Conservation (phyloP, 73 alveolate species). For the Tetrahymena thermophila region DNA sequence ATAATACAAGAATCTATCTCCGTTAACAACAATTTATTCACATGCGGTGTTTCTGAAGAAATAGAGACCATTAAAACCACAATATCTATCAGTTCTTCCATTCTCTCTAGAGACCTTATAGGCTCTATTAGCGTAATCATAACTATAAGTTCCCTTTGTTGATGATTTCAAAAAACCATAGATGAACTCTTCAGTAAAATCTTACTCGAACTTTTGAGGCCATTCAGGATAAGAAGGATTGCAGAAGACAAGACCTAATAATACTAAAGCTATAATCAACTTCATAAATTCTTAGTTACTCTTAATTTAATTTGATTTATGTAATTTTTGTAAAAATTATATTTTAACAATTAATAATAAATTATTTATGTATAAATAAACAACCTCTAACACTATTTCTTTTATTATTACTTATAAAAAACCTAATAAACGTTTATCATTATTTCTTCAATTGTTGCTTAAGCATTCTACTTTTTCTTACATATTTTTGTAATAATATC, state of each 20-base stretch:
- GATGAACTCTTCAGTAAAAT: conserved; percentile 34
- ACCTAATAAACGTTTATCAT: background rate
- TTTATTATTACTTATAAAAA: no score
- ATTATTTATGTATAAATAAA: no score
- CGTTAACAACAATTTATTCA: conserved; percentile 31
- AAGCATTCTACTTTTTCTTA: background rate
- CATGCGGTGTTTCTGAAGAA: conserved; percentile 39
- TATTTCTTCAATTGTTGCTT: background rate
- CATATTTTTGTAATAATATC: background rate
- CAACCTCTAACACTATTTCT: background rate
- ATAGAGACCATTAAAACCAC: conserved; percentile 46
- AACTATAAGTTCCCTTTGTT: conserved; percentile 32
- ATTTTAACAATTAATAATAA: no score
- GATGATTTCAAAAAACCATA: background rate
- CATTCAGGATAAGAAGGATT: conserved; percentile 20
- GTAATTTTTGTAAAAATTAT: background rate
- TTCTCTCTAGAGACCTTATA: conserved; percentile 42
- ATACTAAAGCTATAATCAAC: background rate
- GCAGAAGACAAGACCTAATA: background rate
- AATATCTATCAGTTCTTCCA: conserved; percentile 52
- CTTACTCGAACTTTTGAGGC: conserved; percentile 32
- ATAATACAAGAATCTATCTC: conserved; percentile 46
- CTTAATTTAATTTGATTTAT: background rate
- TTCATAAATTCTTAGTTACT: background rate
- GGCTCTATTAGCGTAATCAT: conserved; percentile 22